Base-by-base conservation (phyloP, 805 yeast genomes). In the Vanderwaltozyma polyspora region DNA sequence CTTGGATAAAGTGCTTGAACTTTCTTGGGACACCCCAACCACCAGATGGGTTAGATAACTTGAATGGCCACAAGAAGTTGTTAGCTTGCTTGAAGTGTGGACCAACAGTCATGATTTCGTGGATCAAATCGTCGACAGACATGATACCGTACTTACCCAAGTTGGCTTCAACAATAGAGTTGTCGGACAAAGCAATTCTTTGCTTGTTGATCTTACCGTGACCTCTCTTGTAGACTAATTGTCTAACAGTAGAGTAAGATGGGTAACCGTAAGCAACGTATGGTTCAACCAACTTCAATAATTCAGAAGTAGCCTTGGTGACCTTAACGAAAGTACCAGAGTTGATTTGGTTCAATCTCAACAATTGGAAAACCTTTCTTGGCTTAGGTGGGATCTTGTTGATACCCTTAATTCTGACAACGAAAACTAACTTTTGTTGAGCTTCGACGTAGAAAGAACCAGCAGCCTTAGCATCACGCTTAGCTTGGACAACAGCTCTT, bases 361-460 rank as follows among this genome's bases (percentile, higher is more conserved):
- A 74, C 65, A 86, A 77, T 72, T 81, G 95, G 67, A 85, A 68
- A 60, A 87, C 94, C 83, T 87, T 87, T 83, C 95, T 86, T 78
- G 95, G 95, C 81, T 87, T 87, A 63, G 96, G 95, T 63, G 95
- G 83, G 59, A 87, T 85, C 81, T 86, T 87, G 87, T 74, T 82
- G 68, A 87, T 84, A 87, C 96, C 96, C 89, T 87, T 87, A 79
- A 87, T 87, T 81, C 97, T 85, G 68, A 87, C 77, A 62, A 87
- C 94, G 67, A 87, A 85, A 52, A 84, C 94, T 62, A 87, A 80
- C 71, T 84, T 86, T 62, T 79, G 76, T 77, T 87, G 89, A 67
- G 94, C 95, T 62, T 78, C 85, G 59, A 85, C 93, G 75, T 78
- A 87, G 85, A 79, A 83, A 60, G 91, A 78, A 67, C 93, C 94